A percentile compares a stretch with the other conserved stretches of the same genome.
These are phyloP conservation scores for Apophysomyces sp. DNA, from an alignment of 371 early-diverging fungal species.

Conservation along the genomic window DNA sequence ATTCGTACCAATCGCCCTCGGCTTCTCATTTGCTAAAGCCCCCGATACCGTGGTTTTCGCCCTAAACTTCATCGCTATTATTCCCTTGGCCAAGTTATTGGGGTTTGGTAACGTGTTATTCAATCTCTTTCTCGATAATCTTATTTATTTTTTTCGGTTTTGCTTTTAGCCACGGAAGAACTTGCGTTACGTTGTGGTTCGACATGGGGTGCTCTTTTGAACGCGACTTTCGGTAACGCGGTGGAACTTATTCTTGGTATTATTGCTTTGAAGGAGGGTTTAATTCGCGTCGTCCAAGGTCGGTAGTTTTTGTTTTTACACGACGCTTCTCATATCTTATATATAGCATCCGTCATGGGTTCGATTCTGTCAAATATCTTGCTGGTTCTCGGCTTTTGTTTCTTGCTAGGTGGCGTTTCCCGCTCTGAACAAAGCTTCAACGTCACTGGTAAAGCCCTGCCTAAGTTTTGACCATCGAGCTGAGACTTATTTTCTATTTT, in stretches of 20 bases:
- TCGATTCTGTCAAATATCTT: slow-evolving; percentile 85
- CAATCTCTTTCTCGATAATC: too few species aligned
- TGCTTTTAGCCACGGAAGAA: slow-evolving; percentile 39
- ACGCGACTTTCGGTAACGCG: slow-evolving; percentile 67
- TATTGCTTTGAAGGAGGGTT: slow-evolving; percentile 76
- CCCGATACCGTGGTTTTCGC: slow-evolving; percentile 63
- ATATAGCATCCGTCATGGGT: slow-evolving; percentile 76
- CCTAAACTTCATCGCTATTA: slow-evolving; percentile 88
- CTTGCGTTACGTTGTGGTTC: slow-evolving; percentile 39
- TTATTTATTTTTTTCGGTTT: neutral
- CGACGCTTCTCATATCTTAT: neutral
- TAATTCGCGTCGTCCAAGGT: slow-evolving; percentile 81
- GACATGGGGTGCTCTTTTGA: slow-evolving; percentile 36
- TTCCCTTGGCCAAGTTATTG: slow-evolving; percentile 79
- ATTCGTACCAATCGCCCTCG: slow-evolving; percentile 83
- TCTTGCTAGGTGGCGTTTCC: slow-evolving; percentile 74
- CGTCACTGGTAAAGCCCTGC: slow-evolving; percentile 56
- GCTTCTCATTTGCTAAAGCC: slow-evolving; percentile 53
- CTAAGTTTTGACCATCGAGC: too few species aligned
- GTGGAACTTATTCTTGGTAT: slow-evolving; percentile 84
- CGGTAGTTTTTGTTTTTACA: neutral
- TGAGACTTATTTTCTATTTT: slow-evolving; percentile 4
- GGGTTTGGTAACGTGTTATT: slow-evolving; percentile 49
- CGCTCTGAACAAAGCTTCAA: slow-evolving; percentile 74
- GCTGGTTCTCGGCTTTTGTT: slow-evolving; percentile 77